These are phyloP conservation scores for Rhamnella rubrinervis DNA, from an alignment of 331 rosid genomes.

Conservation along the genomic window DNA sequence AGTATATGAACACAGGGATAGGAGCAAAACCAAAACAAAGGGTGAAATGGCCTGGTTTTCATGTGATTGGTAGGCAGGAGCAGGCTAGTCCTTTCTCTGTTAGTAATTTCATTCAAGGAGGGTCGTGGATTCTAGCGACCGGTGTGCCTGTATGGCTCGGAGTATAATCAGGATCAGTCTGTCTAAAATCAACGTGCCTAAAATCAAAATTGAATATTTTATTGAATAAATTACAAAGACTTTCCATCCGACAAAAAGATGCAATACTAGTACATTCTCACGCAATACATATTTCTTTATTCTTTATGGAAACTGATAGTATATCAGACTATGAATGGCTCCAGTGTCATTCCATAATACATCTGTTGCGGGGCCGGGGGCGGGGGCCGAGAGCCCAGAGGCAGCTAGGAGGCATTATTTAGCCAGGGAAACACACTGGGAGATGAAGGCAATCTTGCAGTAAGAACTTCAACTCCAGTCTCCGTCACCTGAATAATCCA, in stretches of 20 bases:
- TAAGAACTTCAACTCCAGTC: slow-evolving; percentile 89
- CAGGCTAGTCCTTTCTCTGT: slow-evolving; percentile 44
- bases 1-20: slow-evolving; percentile 51
- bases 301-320: too few species aligned
- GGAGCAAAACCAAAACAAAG: slow-evolving; percentile 52
- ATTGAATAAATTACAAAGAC: too few species aligned
- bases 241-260: too few species aligned
- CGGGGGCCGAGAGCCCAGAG: not conserved
- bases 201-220: too few species aligned
- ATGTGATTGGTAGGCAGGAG: slow-evolving; percentile 30
- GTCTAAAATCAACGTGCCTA: too few species aligned
- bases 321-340: too few species aligned
- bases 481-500: slow-evolving; percentile 62
- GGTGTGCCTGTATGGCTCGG: slow-evolving; percentile 57
- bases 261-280: too few species aligned
- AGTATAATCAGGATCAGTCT: slow-evolving; percentile 13
- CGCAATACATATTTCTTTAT: not conserved
- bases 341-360: not conserved
- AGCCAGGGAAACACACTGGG: slow-evolving; percentile 85
- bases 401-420: slow-evolving; percentile 30
- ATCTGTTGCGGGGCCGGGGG: not conserved
- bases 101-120: slow-evolving; percentile 42
- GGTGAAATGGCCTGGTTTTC: slow-evolving; percentile 75
- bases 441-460: slow-evolving; percentile 75
- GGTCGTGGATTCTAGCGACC: slow-evolving; percentile 51